Evolutionary conservation across 2,329 filamentous ascomycete genomes (phyloP).

Genomic region (Aureobasidium leucospermi): DNA sequence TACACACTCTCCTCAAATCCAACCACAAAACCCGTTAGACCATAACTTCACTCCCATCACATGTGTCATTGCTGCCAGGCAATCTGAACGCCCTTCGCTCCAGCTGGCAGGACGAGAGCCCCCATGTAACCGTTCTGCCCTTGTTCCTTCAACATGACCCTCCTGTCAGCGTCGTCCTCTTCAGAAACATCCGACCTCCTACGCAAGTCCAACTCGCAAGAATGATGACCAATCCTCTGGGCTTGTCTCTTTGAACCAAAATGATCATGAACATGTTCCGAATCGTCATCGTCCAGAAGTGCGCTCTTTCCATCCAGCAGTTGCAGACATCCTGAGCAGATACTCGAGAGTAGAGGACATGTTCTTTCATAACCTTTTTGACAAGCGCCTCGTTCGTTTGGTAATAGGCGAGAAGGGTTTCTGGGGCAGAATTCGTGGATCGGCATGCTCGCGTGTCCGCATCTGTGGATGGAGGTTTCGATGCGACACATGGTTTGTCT

Average conservation of each 20-base stretch:
- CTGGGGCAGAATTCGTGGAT: constrained; percentile 11
- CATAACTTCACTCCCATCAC: not conserved
- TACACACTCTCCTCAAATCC: not conserved
- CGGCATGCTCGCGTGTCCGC: constrained; percentile 11
- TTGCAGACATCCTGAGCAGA: not conserved
- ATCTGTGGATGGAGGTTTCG: constrained; percentile 6
- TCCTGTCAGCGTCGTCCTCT: not conserved
- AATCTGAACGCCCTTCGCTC: not conserved
- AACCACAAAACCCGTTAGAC: not conserved
- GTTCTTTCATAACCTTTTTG: not conserved
- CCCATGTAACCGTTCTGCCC: not conserved
- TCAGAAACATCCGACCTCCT: not conserved
- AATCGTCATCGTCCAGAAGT: not conserved
- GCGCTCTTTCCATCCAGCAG: not conserved
- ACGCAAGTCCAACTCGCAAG: not conserved
- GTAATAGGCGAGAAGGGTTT: not conserved
- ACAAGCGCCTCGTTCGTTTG: constrained; percentile 6
- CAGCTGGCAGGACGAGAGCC: not conserved
- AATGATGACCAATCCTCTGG: not conserved
- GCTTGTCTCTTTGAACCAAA: not conserved
- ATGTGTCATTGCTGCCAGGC: not conserved
- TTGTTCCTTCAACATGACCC: not conserved
- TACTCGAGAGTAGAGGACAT: not conserved
- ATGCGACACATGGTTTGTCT: constrained; percentile 6
- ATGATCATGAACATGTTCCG: not conserved